phyloP scores from a whole-genome alignment of 352 stramenopile genomes.

The Lagenidium giganteum region DNA sequence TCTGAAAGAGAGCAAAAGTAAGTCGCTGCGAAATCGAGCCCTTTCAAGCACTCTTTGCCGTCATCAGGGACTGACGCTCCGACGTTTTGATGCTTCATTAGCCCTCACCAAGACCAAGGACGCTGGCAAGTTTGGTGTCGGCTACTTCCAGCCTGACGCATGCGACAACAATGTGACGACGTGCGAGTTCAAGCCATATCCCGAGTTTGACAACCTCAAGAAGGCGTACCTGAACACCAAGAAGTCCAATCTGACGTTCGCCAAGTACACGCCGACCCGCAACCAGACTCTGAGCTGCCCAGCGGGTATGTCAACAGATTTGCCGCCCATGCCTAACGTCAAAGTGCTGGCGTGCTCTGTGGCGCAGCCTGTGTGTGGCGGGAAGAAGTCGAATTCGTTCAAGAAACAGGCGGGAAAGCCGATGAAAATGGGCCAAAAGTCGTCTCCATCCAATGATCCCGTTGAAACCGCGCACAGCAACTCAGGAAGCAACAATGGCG shows the following conservation, averaged over 20 bases:
- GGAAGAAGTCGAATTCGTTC: constrained; percentile 47
- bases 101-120: constrained; percentile 41
- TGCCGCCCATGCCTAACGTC: constrained; percentile 34
- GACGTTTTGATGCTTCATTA: constrained; percentile 6
- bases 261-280: constrained; percentile 32
- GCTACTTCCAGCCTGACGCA: constrained; percentile 57
- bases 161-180: constrained; percentile 42
- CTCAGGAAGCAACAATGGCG: too few relatives aligned
- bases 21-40: not conserved
- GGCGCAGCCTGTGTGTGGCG: constrained; percentile 29
- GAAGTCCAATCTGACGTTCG: constrained; percentile 35
- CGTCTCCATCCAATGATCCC: not conserved
- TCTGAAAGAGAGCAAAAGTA: constrained; percentile 33
- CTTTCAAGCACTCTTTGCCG: not conserved
- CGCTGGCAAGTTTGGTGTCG: constrained; percentile 51
- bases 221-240: constrained; percentile 37
- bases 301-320: constrained; percentile 28
- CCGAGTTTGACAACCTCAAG: constrained; percentile 52
- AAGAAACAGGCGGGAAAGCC: too few relatives aligned
- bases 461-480: too few relatives aligned
- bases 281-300: constrained; percentile 32
- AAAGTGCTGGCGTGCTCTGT: constrained; percentile 32
- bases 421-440: too few relatives aligned
- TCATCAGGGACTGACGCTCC: not conserved
- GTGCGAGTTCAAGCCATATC: constrained; percentile 51